Percentiles rank a stretch among this genome's conserved stretches.
Evolutionary conservation across 2,329 filamentous ascomycete species (phyloP).

Genomic region (Sporothrix curviconia): DNA sequence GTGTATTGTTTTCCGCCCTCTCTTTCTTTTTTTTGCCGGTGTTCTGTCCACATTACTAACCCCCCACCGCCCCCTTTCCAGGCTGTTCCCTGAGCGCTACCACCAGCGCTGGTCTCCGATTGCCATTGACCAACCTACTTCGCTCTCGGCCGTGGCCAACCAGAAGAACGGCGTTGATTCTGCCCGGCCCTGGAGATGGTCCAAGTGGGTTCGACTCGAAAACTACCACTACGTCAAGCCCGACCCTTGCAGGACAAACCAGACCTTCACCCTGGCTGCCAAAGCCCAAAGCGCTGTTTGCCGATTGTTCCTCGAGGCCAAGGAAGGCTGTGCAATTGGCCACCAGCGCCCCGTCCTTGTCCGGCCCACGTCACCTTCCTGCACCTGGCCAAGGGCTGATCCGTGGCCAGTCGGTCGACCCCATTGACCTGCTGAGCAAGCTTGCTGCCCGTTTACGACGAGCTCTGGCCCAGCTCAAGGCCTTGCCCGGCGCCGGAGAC

Average conservation of each 20-base stretch:
- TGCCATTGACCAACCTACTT: conserved; percentile 95
- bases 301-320: conserved; percentile 93
- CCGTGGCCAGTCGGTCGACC: conserved; percentile 85
- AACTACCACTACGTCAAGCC: conserved; percentile 99
- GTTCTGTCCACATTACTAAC: background rate
- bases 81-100: conserved; percentile 87
- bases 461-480: conserved; percentile 93
- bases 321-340: conserved; percentile 89
- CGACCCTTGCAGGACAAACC: conserved; percentile 91
- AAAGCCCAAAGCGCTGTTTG: conserved; percentile 93
- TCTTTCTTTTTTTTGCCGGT: background rate
- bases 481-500: conserved; percentile 90
- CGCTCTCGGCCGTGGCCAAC: conserved; percentile 97
- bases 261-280: conserved; percentile 82
- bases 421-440: conserved; percentile 88
- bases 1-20: conserved; percentile 47
- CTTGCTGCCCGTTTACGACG: conserved; percentile 89
- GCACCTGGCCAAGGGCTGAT: conserved; percentile 95
- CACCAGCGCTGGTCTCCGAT: conserved; percentile 82
- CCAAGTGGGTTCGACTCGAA: conserved; percentile 99
- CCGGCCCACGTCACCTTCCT: conserved; percentile 97
- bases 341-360: conserved; percentile 92
- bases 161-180: conserved; percentile 92
- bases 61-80: conserved; percentile 29
- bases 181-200: conserved; percentile 97